Evolutionary conservation across 108 stramenopile genomes (phyloP).

Genomic region (Skeletonema potamos): DNA sequence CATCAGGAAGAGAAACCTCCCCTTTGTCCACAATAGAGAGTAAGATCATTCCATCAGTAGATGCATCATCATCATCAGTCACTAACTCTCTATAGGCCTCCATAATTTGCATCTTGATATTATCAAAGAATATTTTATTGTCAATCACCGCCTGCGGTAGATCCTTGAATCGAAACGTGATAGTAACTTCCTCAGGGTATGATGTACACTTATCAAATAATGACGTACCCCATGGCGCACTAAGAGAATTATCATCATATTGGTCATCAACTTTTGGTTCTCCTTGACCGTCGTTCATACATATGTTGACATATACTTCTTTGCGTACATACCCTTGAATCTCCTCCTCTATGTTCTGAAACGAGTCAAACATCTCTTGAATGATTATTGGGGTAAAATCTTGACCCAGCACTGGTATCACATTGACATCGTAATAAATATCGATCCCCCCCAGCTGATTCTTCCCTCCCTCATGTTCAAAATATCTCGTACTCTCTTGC

Average conservation of each 20-base stretch:
- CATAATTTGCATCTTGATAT: not conserved
- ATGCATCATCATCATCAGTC: not conserved
- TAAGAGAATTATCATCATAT: not conserved
- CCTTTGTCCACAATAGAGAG: not conserved
- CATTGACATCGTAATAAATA: constrained; percentile 30
- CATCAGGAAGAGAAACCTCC: not conserved
- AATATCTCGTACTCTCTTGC: constrained; percentile 2
- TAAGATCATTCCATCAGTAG: not conserved
- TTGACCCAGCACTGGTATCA: constrained; percentile 3
- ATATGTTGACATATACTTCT: not conserved
- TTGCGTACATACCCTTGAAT: not conserved
- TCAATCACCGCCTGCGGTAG: not conserved
- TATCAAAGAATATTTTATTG: not conserved
- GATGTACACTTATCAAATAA: not conserved
- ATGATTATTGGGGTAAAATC: constrained; percentile 29
- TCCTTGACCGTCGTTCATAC: not conserved
- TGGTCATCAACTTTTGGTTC: not conserved
- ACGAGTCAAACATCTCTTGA: constrained; percentile 24
- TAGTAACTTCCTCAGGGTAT: not conserved
- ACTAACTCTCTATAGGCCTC: not conserved
- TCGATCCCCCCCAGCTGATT: not conserved
- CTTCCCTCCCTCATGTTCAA: not conserved
- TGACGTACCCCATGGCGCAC: not conserved
- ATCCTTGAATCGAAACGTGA: not conserved
- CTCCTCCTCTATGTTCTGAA: constrained; percentile 7